These are phyloP conservation scores for Colletotrichum costaricense DNA, from an alignment of 2,329 filamentous ascomycete genomes.

Conservation along the genomic window DNA sequence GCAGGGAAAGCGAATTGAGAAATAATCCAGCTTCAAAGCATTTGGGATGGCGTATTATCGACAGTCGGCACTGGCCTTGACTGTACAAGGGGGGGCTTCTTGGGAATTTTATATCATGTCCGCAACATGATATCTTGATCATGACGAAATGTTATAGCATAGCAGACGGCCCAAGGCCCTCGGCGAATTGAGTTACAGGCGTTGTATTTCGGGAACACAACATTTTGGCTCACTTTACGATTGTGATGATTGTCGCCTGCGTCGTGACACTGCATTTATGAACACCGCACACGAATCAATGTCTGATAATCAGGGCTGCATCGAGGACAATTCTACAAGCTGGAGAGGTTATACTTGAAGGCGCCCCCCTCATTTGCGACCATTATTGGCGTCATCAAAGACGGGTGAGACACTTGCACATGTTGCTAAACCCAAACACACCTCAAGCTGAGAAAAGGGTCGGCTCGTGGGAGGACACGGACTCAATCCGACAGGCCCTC, in stretches of 20 bases:
- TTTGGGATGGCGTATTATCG: slow-evolving; percentile 1
- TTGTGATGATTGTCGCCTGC: neutral
- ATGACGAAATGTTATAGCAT: slow-evolving; percentile 3
- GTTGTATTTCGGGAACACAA: neutral
- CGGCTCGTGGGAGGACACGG: neutral
- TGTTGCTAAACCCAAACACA: neutral
- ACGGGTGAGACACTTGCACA: neutral
- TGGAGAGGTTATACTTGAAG: neutral
- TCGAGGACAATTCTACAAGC: neutral
- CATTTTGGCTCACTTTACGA: too few species aligned
- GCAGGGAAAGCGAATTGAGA: neutral
- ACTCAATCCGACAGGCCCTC: neutral
- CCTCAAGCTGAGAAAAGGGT: neutral
- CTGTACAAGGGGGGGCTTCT: neutral
- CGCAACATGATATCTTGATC: slow-evolving; percentile 3
- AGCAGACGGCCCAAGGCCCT: slow-evolving; percentile 1
- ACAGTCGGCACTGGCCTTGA: slow-evolving; percentile 5
- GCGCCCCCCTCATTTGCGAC: neutral
- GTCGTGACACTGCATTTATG: too few species aligned
- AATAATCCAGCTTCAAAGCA: neutral
- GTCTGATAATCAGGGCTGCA: too few species aligned
- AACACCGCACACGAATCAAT: too few species aligned
- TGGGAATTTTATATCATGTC: slow-evolving; percentile 4
- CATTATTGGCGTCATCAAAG: neutral
- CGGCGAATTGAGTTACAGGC: neutral